A percentile compares a stretch with the other conserved stretches of the same genome.
These are phyloP conservation scores for Hypoxylon lienhwacheense DNA, from an alignment of 495 filamentous ascomycete genomes.

Conservation along the genomic window DNA sequence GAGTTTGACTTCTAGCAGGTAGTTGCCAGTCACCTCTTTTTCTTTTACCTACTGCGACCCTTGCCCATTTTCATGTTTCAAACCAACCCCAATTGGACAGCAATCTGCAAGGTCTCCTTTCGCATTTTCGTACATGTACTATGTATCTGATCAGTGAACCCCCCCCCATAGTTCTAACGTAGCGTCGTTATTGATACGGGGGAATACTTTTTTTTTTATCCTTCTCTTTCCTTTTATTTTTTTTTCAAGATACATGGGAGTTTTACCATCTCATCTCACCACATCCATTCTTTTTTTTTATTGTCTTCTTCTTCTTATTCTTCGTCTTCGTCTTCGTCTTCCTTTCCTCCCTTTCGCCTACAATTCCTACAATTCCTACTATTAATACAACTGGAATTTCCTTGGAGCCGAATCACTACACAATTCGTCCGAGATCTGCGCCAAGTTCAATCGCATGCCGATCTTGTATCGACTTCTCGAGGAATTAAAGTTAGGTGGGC, in stretches of 20 bases:
- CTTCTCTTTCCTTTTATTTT: conserved; percentile 3
- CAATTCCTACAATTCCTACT: too few species aligned
- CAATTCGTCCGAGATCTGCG: conserved; percentile 28
- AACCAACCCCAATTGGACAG: conserved; percentile 31
- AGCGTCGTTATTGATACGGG: conserved; percentile 5
- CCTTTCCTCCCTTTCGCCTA: background rate
- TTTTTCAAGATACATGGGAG: background rate
- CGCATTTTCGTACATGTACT: conserved; percentile 11
- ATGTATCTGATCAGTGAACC: conserved; percentile 20
- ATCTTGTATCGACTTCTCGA: conserved; percentile 12
- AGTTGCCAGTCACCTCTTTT: conserved; percentile 4
- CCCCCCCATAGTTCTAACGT: too few species aligned
- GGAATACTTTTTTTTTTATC: conserved; percentile 14
- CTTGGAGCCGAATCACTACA: conserved; percentile 15
- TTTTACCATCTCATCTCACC: conserved; percentile 7
- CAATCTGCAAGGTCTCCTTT: conserved; percentile 34
- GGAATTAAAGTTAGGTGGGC: conserved; percentile 34
- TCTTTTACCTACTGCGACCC: too few species aligned
- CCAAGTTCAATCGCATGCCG: conserved; percentile 15
- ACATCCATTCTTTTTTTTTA: conserved; percentile 7
- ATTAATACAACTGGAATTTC: too few species aligned
- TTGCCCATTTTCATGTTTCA: conserved; percentile 29
- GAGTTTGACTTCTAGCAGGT: background rate
- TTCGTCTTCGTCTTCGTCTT: background rate
- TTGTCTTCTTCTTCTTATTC: background rate